Evolutionary conservation across 495 filamentous ascomycete species (phyloP).

Genomic region (Penicillium cinerascens): DNA sequence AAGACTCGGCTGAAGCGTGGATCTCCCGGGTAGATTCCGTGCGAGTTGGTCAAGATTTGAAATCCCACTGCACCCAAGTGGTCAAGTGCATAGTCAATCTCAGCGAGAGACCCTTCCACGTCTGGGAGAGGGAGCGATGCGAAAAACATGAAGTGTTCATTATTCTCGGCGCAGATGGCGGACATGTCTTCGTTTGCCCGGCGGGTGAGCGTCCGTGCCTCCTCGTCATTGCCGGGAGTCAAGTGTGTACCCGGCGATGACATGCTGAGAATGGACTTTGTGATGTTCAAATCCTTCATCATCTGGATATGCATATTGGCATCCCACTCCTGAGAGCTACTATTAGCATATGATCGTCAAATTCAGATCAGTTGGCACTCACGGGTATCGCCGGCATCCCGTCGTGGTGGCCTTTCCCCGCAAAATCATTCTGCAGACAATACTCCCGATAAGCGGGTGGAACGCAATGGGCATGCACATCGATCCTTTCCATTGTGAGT

Average conservation of each 20-base stretch:
- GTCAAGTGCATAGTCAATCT: conserved; percentile 41
- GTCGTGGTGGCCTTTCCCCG: conserved; percentile 36
- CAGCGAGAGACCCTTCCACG: conserved; percentile 36
- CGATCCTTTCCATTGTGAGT: conserved; percentile 25
- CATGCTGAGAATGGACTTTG: conserved; percentile 50
- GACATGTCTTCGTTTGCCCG: conserved; percentile 39
- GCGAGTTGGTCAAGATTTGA: conserved; percentile 43
- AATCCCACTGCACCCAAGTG: conserved; percentile 46
- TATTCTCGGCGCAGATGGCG: conserved; percentile 31
- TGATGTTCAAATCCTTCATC: conserved; percentile 44
- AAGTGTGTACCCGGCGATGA: conserved; percentile 49
- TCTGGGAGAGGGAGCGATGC: conserved; percentile 51
- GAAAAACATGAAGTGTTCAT: conserved; percentile 44
- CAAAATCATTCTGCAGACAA: conserved; percentile 27
- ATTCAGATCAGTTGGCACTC: neutral
- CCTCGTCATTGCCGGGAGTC: conserved; percentile 27
- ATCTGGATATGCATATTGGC: conserved; percentile 39
- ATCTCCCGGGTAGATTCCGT: conserved; percentile 52
- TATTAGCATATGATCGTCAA: neutral
- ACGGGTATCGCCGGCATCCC: conserved; percentile 48
- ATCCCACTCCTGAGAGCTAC: conserved; percentile 36
- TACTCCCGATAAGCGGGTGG: conserved; percentile 31
- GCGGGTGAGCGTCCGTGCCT: conserved; percentile 30
- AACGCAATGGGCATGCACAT: conserved; percentile 37
- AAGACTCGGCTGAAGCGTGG: conserved; percentile 38